phyloP scores from a whole-genome alignment of 352 stramenopile genomes.

The Pythium phragmitis region DNA sequence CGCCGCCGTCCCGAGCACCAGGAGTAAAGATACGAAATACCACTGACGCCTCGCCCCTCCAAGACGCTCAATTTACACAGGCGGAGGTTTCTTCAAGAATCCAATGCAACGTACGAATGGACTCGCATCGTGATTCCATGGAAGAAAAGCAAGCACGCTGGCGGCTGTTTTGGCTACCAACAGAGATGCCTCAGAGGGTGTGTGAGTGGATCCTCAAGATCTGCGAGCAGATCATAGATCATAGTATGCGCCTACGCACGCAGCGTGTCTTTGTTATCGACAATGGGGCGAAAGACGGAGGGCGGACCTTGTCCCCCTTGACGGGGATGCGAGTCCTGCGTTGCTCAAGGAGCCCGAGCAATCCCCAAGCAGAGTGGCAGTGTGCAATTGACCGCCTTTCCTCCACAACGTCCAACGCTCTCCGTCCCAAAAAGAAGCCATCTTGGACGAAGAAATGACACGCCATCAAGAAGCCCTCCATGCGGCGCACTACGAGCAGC shows the following conservation, averaged over 20 bases:
- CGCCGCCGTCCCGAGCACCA: too few species aligned
- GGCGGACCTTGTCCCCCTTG: not conserved
- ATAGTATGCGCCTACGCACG: not conserved
- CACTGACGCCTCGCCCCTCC: not conserved
- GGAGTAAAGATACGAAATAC: slow-evolving; percentile 8
- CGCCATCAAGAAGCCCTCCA: not conserved
- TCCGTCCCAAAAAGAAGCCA: not conserved
- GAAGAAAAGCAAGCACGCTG: too few species aligned
- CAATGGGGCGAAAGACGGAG: not conserved
- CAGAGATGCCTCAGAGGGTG: not conserved
- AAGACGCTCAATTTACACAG: not conserved
- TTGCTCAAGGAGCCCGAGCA: not conserved
- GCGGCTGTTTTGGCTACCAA: not conserved
- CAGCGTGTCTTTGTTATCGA: slow-evolving; percentile 7
- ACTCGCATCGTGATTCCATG: too few species aligned
- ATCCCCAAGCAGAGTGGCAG: not conserved
- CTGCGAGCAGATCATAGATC: not conserved
- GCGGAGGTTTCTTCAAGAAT: not conserved
- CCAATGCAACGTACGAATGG: not conserved
- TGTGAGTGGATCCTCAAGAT: not conserved
- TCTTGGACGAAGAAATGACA: not conserved
- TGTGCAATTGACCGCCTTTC: not conserved
- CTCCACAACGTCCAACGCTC: not conserved
- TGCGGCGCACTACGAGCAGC: slow-evolving; percentile 13
- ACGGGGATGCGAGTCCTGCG: not conserved